These are phyloP conservation scores for Claviceps maximensis DNA, from an alignment of 2,329 filamentous ascomycete species.

Conservation along the genomic window DNA sequence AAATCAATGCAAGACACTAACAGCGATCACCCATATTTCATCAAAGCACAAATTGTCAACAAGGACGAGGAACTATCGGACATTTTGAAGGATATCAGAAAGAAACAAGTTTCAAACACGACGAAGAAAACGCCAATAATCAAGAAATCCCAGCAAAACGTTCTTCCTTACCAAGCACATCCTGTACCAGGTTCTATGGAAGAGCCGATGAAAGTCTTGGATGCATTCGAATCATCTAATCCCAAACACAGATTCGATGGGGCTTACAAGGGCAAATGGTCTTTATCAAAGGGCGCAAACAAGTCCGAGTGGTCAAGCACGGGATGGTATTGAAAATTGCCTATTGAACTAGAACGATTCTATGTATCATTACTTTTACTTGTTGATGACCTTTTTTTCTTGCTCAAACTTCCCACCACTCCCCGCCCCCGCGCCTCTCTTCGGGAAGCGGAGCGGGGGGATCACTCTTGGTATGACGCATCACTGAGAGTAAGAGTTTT, in stretches of 20 bases:
- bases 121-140: slow-evolving; percentile 14
- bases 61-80: slow-evolving; percentile 61
- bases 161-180: slow-evolving; percentile 24
- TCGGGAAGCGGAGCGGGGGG: background rate
- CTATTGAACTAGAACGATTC: background rate
- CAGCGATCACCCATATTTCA: slow-evolving; percentile 43
- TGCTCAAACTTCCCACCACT: too few relatives aligned
- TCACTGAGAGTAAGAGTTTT: background rate
- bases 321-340: slow-evolving; percentile 10
- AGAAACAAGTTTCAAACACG: slow-evolving; percentile 13
- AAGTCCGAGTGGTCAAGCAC: slow-evolving; percentile 14
- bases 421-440: too few relatives aligned
- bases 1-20: slow-evolving; percentile 43
- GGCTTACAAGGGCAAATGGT: slow-evolving; percentile 14
- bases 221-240: slow-evolving; percentile 21
- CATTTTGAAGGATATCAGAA: slow-evolving; percentile 50
- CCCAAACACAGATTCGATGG: slow-evolving; percentile 10
- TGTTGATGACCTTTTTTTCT: background rate
- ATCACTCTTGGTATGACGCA: background rate
- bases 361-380: background rate
- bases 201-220: slow-evolving; percentile 23
- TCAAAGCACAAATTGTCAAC: slow-evolving; percentile 72
- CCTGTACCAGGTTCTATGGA: slow-evolving; percentile 21
- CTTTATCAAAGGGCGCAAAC: slow-evolving; percentile 12
- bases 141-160: slow-evolving; percentile 15